Percentiles rank a stretch among this genome's conserved stretches.
Evolutionary conservation across 306 rosid genomes (phyloP).

Genomic region (Astragalus glycyphyllos): DNA sequence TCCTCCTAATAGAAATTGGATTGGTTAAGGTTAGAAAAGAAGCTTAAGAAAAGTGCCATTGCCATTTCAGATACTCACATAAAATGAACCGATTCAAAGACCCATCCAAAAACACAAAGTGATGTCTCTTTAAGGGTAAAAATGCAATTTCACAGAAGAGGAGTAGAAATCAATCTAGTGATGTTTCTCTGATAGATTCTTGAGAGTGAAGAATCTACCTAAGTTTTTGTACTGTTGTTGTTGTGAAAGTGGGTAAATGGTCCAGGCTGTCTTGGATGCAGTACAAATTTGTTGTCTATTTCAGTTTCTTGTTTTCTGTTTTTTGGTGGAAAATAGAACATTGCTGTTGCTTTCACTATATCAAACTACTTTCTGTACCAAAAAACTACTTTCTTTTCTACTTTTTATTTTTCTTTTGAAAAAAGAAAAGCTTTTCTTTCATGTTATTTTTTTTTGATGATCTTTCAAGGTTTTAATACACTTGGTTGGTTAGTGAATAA

Average conservation of each 20-base stretch:
- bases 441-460: too few relatives aligned
- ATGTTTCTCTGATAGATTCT: slow-evolving; percentile 43
- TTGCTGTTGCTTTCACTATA: slow-evolving; percentile 33
- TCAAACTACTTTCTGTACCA: slow-evolving; percentile 27
- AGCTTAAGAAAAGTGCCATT: not conserved
- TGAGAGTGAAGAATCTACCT: slow-evolving; percentile 48
- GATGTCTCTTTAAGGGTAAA: slow-evolving; percentile 22
- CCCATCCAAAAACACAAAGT: not conserved
- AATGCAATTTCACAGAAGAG: slow-evolving; percentile 23
- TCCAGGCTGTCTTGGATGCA: slow-evolving; percentile 27
- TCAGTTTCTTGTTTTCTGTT: slow-evolving; percentile 27
- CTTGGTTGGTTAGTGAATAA: not conserved
- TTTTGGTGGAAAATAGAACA: not conserved
- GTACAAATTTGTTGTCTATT: slow-evolving; percentile 45
- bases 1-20: not conserved
- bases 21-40: slow-evolving; percentile 1
- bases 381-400: slow-evolving; percentile 24
- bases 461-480: not conserved
- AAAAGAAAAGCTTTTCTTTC: not conserved
- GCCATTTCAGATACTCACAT: not conserved
- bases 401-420: not conserved
- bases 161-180: slow-evolving; percentile 43
- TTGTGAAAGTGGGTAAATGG: slow-evolving; percentile 34
- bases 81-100: not conserved
- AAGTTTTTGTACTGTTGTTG: slow-evolving; percentile 25